Conservation (phyloP, 257 asterid genomes). For the Fraxinus americana region DNA sequence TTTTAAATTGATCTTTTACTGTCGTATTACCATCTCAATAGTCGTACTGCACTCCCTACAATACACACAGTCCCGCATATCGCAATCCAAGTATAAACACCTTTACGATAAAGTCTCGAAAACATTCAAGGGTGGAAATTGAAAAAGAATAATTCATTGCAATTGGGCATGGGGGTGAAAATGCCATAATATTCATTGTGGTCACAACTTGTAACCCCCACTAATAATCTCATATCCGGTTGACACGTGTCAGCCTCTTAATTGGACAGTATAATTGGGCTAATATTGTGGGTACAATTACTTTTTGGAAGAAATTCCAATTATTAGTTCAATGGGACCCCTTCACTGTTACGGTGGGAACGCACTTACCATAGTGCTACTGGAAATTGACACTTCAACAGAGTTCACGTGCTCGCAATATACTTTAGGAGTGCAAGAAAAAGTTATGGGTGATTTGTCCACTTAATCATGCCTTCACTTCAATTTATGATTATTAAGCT, state of each 20-base stretch:
- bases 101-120: not conserved
- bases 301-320: constrained; percentile 13
- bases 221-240: not conserved
- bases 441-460: not conserved
- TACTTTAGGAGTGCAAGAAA: not conserved
- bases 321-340: constrained; percentile 10
- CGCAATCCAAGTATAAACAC: not conserved
- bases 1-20: no score
- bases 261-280: constrained; percentile 11
- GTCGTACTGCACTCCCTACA: not conserved
- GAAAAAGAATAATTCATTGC: not conserved
- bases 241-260: constrained; percentile 9
- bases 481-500: no score
- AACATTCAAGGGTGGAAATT: not conserved
- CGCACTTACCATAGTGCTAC: constrained; percentile 23
- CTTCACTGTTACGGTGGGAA: constrained; percentile 13
- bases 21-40: no score
- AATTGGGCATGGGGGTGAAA: not conserved
- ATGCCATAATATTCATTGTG: not conserved
- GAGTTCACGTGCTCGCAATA: not conserved
- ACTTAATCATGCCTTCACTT: not conserved
- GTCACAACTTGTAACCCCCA: not conserved
- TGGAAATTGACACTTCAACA: constrained; percentile 20
- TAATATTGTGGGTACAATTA: constrained; percentile 10
- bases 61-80: not conserved